phyloP scores from a whole-genome alignment of 805 yeast genomes.

The Komagataella pastoris region DNA sequence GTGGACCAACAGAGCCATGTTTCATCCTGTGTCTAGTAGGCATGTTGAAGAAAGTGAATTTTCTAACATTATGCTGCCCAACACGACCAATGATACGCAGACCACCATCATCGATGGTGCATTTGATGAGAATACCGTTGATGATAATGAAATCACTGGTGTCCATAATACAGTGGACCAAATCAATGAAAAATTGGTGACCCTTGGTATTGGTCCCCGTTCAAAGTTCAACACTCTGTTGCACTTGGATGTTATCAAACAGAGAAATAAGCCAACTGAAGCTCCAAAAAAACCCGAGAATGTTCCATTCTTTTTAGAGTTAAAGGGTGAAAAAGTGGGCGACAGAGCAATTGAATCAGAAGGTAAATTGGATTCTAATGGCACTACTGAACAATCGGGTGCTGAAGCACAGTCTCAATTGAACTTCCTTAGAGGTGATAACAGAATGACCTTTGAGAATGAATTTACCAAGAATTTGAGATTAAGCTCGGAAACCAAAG shows the following conservation, averaged over 20 bases:
- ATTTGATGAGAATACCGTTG: conserved; percentile 28
- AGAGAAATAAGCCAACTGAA: conserved; percentile 82
- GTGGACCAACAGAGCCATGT: conserved; percentile 89
- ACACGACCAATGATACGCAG: conserved; percentile 69
- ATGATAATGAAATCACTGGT: conserved; percentile 17
- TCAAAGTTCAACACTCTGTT: conserved; percentile 66
- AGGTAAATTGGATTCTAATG: conserved; percentile 7
- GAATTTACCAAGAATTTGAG: conserved; percentile 56
- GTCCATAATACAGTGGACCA: conserved; percentile 46
- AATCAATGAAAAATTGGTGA: conserved; percentile 46
- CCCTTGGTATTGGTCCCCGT: conserved; percentile 70
- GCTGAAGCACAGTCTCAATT: conserved; percentile 15
- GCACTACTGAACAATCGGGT: conserved; percentile 12
- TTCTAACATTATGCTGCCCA: conserved; percentile 50
- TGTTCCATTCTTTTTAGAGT: conserved; percentile 67
- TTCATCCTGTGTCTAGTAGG: conserved; percentile 61
- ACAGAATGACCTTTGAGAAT: conserved; percentile 47
- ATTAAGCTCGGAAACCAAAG: conserved; percentile 25
- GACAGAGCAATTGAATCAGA: conserved; percentile 48
- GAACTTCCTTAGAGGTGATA: conserved; percentile 19
- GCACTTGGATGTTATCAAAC: conserved; percentile 72
- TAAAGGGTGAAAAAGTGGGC: conserved; percentile 56
- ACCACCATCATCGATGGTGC: conserved; percentile 68
- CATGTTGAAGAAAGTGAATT: conserved; percentile 70
- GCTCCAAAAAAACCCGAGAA: conserved; percentile 76